Evolutionary conservation across 805 yeast species (phyloP), one percentile per base, ranked within the genome.

Genomic region (Yarrowia phangngaensis): DNA sequence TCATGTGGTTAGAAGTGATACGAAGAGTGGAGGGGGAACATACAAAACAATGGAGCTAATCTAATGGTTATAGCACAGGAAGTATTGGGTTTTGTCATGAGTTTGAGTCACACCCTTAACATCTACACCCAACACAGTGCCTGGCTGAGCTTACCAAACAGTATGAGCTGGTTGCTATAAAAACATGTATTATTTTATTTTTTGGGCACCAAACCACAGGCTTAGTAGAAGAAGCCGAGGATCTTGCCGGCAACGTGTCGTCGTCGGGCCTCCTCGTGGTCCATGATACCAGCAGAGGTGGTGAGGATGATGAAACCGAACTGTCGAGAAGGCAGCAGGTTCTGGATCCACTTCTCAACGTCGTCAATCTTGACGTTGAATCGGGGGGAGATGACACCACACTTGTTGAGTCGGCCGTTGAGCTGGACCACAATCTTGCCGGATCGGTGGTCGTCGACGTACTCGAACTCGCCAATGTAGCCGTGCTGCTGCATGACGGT

Each of bases 211-310:
- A 12, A 14, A 16, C n/a, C 11, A 7, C 29, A n/a, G 38, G 32
- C 60, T 68, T 84, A 89, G 84, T 89, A 89, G 61, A 89, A 96
- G 79, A 86, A 89, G 71, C 97, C 97, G 70, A 89, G 84, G 75
- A 89, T 84, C 82, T 89, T 89, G 75, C 97, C 97, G 64, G 96
- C 87, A 65, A 89, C 97, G 79, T 89, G 97, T 85, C 89, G 90
- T 82, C 97, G 84, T 83, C 95, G 86, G 69, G 97, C 97, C 79
- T 89, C 97, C 80, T 90, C 97, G 80, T 89, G 97, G 82, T 90
- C 97, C 95, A 89, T 88, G 68, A 89, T 89, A 78, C 97, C 97
- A 66, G 97, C 96, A 66, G 97, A 90, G 65, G 97, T 89, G 76
- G 97, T 90, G 72, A 89, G 81, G 74, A 89, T 85, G 69, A 89